Evolutionary conservation across 1,284 basidiomycete genomes (phyloP).

Genomic region (Malassezia caprae): DNA sequence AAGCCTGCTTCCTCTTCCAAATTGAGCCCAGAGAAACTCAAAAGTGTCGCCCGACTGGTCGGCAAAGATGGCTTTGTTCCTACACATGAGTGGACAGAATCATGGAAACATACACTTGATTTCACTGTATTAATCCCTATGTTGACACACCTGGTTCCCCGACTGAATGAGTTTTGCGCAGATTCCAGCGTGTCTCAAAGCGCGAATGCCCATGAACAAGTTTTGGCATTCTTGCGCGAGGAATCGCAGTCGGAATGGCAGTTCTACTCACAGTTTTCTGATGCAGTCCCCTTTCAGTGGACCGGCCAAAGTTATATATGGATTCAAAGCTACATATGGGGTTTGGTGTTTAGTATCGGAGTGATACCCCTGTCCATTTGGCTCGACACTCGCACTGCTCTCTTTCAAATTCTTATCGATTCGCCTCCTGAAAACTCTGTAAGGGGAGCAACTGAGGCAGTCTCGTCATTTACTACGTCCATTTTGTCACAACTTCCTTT

Average conservation of each 20-base stretch:
- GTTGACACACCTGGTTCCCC: conserved; percentile 25
- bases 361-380: conserved; percentile 25
- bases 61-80: conserved; percentile 36
- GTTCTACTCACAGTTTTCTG: background rate
- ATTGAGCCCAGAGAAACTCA: background rate
- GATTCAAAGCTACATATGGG: conserved; percentile 41
- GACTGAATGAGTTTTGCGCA: conserved; percentile 28
- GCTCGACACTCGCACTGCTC: conserved; percentile 21
- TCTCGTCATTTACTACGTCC: background rate
- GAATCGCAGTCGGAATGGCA: conserved; percentile 17
- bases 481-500: background rate
- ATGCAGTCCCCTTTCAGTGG: conserved; percentile 31
- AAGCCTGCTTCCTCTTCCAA: background rate
- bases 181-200: conserved; percentile 13
- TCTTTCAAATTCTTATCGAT: conserved; percentile 10
- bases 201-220: conserved; percentile 25
- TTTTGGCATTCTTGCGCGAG: conserved; percentile 34
- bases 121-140: conserved; percentile 22
- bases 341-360: conserved; percentile 28
- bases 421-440: background rate
- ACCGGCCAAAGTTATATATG: conserved; percentile 29
- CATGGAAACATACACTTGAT: conserved; percentile 28
- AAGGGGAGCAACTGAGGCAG: background rate
- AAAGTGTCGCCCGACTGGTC: conserved; percentile 23
- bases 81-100: conserved; percentile 33